Evolutionary conservation across 2,329 filamentous ascomycete species (phyloP), one percentile per base, ranked within the genome.

Genomic region (Penicillium sp.): DNA sequence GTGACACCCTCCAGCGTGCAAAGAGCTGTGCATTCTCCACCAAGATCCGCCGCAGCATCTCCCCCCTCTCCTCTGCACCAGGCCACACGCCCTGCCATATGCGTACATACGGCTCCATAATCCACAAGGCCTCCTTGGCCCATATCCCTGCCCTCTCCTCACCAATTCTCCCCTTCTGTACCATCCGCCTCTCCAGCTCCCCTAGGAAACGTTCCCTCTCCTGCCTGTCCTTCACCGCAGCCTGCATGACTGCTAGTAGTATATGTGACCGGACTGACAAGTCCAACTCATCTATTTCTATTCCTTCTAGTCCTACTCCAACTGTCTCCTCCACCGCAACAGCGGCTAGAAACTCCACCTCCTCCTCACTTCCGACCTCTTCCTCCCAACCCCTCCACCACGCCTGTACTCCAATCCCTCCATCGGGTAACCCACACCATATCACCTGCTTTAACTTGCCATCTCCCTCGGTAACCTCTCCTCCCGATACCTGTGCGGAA

Each of bases 1-100:
- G 58, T 29, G 62, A 62, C 43, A 52, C 25, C 53, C 44, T 64
- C 59, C 62, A 66, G 21, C 62, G 51, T 55, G 62, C 64, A 66
- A 66, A 64, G 51, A 66, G 64, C 59, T 66, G 64, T 52, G 46
- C 57, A 63, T 66, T 64, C 54, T 66, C 64, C 50, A 64, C 53
- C 56, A 66, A 58, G 54, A 66, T 66, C 55, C 23, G 62, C 62
- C 46, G 59, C 35, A 66, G 55, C 46, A 62, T 54, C 59, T 63
- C 21, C 33, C 50, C 54, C 47, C 62, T 62, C 55, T 60, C 57
- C 50, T 60, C 60, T 62, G 47, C 27, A 55, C 46, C 56, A 55
- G 60, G 62, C 62, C 62, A 64, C 43, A 58, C 55, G 8, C 62
- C 60, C 54, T 64, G 26, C 62, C 60, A 66, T 62, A 53, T 39